Evolutionary conservation across 345 rosid genomes (phyloP), one percentile per base, ranked within the genome.

Genomic region (Moricandia moricandioides): DNA sequence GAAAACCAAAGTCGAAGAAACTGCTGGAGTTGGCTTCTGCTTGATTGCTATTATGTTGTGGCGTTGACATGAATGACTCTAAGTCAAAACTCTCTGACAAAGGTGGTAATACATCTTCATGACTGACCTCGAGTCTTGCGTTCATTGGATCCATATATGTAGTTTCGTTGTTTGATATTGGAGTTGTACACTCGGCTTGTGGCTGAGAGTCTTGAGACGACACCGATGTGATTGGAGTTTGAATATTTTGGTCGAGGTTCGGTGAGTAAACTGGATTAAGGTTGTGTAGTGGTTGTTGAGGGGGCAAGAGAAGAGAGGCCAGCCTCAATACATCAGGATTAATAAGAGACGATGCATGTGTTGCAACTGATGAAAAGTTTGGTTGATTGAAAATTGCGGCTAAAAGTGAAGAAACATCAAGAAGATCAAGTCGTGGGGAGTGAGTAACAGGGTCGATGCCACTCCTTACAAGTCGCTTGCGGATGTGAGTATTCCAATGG

Each of bases 371-470:
- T 70, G 82, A 83, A 0, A 85, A 83, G 79, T 84, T 85, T 56
- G 84, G 85, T 54, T 86, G 91, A 37, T 83, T 85, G n/a, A 88
- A 47, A 13, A 91, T 67, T 6, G 84, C 74, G 43, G 67, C 74
- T 27, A 95, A 78, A 66, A 94, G 73, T 6, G 97, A 80, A 10
- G 97, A 86, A 1, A 94, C 62, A 58, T 90, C 91, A 7, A 87
- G 87, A 71, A 87, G 83, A 83, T 94, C 96, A 30, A 91, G 84
- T 17, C 96, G 88, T 0, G 97, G 91, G 6, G 96, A 77, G 64
- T 95, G 99, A 52, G 99, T 95, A 8, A 95, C 96, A 4, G 99
- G 97, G 60, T 95, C 97, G 21, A 95, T 95, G 17, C 97, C 99
- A 70, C 85, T 89, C 49, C 88, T 79, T 4, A 90, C 86, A 10